Base-by-base conservation (phyloP, 345 rosid species). In the Firmiana major region DNA sequence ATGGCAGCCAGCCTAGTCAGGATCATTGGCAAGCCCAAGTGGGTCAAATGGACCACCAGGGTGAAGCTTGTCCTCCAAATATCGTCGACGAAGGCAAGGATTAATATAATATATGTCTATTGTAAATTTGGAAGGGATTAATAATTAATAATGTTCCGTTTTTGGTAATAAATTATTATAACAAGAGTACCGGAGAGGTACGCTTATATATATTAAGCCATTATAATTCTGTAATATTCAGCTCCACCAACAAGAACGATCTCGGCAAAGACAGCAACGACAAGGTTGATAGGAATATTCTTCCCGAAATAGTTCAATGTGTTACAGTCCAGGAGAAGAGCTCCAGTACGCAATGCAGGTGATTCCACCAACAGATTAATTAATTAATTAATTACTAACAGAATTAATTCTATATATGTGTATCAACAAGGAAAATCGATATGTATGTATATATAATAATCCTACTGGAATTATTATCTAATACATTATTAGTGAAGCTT, bases 1-100 rank as follows among this genome's bases (percentile, higher is more conserved):
- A 96, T 67, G 31, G 99, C 98, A 42, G 88, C 97, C 98, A 42
- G 88, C 97, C 85, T 93, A 97, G 79, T 95, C 99, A 0, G 99
- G 98, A 79, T 95, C 98, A 48, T 90, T 86, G 15, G 97, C 99
- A 0, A 93, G 88, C 16, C 98, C 98, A 80, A 96, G n/a, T 31
- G 99, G 99, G 84, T 93, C 97, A 74, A 96, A 95, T 59, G 98
- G 98, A 75, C 97, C 98, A 13, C 98, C 98, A 7, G 99, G 99
- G 82, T 96, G 97, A 7, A 96, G 92, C 92, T 89, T 90, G 97
- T 96, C 97, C 83, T 93, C 98, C 34, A 95, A 89, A 31, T 31
- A 3, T 31, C 34, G 3, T 31, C 3, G 34, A 31, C 3, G 3
- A 31, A 0, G 34, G 34, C 1, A 31, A 31, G 34, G 3, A 31